Percentiles rank a stretch among this genome's conserved stretches.
These are phyloP conservation scores for Coleophoma eucalyptorum DNA, from an alignment of 2,329 filamentous ascomycete species.

Conservation along the genomic window DNA sequence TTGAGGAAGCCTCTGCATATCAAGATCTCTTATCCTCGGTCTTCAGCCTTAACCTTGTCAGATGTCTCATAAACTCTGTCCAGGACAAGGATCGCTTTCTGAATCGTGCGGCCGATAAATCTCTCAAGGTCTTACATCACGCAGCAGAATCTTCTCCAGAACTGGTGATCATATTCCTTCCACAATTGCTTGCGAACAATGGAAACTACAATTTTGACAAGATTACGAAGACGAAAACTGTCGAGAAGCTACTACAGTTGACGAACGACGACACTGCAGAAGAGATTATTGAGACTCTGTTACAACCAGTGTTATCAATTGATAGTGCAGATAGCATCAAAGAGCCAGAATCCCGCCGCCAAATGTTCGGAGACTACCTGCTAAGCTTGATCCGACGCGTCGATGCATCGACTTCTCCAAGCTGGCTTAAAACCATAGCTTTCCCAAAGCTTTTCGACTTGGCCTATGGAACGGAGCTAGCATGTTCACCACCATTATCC, in stretches of 20 bases:
- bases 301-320: constrained; percentile 35
- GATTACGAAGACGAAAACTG: constrained; percentile 78
- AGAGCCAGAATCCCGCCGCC: constrained; percentile 24
- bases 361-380: constrained; percentile 26
- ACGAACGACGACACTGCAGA: constrained; percentile 17
- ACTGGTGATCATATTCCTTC: constrained; percentile 57
- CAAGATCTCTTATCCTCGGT: constrained; percentile 50
- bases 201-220: constrained; percentile 81
- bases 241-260: constrained; percentile 52
- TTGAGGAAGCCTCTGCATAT: constrained; percentile 49
- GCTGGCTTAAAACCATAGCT: constrained; percentile 20
- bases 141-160: constrained; percentile 58
- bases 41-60: constrained; percentile 81
- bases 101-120: constrained; percentile 73
- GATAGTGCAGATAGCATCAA: constrained; percentile 19
- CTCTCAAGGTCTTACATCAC: constrained; percentile 66
- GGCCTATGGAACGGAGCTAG: constrained; percentile 42
- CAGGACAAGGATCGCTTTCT: constrained; percentile 74
- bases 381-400: constrained; percentile 23
- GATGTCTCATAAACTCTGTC: constrained; percentile 79
- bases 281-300: constrained; percentile 42
- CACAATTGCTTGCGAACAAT: constrained; percentile 63
- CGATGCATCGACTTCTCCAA: constrained; percentile 13
- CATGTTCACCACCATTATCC: constrained; percentile 40
- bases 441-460: constrained; percentile 40